Percentiles rank a stretch among this genome's conserved stretches.
phyloP scores from a whole-genome alignment of 1,284 basidiomycete genomes.

The Moesziomyces antarcticus region DNA sequence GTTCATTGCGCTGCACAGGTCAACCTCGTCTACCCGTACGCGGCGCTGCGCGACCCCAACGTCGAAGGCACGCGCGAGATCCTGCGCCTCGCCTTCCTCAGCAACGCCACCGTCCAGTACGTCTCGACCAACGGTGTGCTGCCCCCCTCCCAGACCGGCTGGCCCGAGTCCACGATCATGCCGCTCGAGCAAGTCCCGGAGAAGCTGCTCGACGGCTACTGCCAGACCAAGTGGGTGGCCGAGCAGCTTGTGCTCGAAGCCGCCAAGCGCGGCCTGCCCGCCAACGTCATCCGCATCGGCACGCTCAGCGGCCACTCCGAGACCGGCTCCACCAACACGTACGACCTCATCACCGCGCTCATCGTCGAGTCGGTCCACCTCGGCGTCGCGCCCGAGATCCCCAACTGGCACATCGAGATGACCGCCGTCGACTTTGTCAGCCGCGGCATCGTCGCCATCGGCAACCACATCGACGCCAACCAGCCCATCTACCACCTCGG shows the following conservation, averaged over 20 bases:
- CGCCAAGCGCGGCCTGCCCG: conserved; percentile 61
- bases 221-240: conserved; percentile 69
- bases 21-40: conserved; percentile 68
- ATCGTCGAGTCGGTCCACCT: conserved; percentile 66
- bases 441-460: conserved; percentile 61
- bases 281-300: conserved; percentile 66
- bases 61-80: conserved; percentile 68
- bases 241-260: conserved; percentile 66
- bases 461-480: conserved; percentile 50
- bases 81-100: conserved; percentile 65
- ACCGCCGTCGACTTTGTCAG: conserved; percentile 65
- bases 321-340: conserved; percentile 65
- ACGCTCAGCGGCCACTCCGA: conserved; percentile 65
- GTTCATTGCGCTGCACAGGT: conserved; percentile 67
- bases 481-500: conserved; percentile 64
- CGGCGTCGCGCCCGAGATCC: conserved; percentile 61
- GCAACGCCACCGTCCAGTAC: conserved; percentile 66
- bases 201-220: conserved; percentile 67
- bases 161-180: conserved; percentile 59
- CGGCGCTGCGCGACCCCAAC: conserved; percentile 65
- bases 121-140: conserved; percentile 68
- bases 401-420: conserved; percentile 65
- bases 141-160: conserved; percentile 60
- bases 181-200: conserved; percentile 62
- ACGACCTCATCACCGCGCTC: conserved; percentile 63